Conservation (phyloP, 805 yeast species). For the Candida xyloterini region DNA sequence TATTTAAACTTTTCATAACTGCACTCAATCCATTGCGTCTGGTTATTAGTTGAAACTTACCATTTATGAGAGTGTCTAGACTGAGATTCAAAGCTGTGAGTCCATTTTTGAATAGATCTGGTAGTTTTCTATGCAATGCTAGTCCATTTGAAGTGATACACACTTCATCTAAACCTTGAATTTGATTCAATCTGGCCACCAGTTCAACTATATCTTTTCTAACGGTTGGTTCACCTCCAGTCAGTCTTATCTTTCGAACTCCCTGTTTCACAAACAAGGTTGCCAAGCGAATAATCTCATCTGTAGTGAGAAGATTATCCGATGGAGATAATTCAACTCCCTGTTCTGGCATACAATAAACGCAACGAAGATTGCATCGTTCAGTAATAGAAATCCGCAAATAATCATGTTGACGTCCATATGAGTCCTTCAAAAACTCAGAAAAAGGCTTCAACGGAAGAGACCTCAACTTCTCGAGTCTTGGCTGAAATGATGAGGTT, state of each 20-base stretch:
- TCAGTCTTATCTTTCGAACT: conserved; percentile 48
- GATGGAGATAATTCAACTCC: conserved; percentile 48
- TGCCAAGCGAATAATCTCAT: conserved; percentile 44
- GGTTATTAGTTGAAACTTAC: conserved; percentile 47
- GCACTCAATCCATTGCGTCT: conserved; percentile 46
- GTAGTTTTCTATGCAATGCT: conserved; percentile 46
- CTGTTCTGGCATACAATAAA: conserved; percentile 57
- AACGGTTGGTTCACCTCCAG: conserved; percentile 59
- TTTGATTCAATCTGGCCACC: conserved; percentile 35
- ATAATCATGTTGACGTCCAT: conserved; percentile 45
- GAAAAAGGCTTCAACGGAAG: conserved; percentile 32
- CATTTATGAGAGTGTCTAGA: conserved; percentile 49
- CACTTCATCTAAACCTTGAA: conserved; percentile 44
- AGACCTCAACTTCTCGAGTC: conserved; percentile 15
- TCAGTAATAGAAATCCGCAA: conserved; percentile 51
- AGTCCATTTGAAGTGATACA: conserved; percentile 54
- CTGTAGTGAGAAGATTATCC: conserved; percentile 38
- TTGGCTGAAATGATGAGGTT: neutral
- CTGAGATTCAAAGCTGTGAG: conserved; percentile 47
- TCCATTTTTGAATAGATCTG: conserved; percentile 39
- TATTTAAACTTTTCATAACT: conserved; percentile 43
- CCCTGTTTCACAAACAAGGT: conserved; percentile 45
- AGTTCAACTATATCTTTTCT: conserved; percentile 47
- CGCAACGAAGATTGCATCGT: conserved; percentile 44
- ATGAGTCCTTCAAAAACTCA: conserved; percentile 43